phyloP scores from a whole-genome alignment of 2,329 filamentous ascomycete species.

The Epichloe aotearoae region DNA sequence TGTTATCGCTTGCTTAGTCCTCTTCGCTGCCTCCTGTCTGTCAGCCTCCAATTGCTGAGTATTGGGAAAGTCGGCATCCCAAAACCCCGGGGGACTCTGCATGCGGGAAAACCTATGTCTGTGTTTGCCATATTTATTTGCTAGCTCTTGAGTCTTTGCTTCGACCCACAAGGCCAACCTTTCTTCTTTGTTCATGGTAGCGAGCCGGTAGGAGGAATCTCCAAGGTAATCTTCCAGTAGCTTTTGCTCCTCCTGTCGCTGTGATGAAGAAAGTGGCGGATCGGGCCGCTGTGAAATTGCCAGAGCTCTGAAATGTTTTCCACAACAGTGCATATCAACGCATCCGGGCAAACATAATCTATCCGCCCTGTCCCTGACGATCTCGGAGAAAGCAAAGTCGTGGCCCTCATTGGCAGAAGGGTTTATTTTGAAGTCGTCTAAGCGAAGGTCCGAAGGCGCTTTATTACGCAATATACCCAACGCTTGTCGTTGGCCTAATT shows the following conservation, averaged over 20 bases:
- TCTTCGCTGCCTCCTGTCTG: slow-evolving; percentile 47
- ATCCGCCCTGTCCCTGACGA: slow-evolving; percentile 56
- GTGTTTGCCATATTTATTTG: slow-evolving; percentile 66
- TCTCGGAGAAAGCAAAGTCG: slow-evolving; percentile 60
- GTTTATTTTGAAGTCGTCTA: slow-evolving; percentile 75
- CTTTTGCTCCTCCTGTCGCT: slow-evolving; percentile 29
- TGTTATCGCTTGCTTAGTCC: slow-evolving; percentile 51
- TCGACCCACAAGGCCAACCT: slow-evolving; percentile 56
- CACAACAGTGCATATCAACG: slow-evolving; percentile 63
- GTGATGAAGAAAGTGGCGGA: slow-evolving; percentile 20
- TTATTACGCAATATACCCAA: slow-evolving; percentile 38
- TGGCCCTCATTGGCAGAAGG: slow-evolving; percentile 56
- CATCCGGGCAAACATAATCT: slow-evolving; percentile 63
- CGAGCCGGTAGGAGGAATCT: slow-evolving; percentile 44
- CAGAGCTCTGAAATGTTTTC: slow-evolving; percentile 54
- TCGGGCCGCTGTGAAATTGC: slow-evolving; percentile 38
- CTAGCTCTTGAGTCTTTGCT: slow-evolving; percentile 59
- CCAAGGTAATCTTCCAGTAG: slow-evolving; percentile 46
- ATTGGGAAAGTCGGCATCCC: slow-evolving; percentile 76
- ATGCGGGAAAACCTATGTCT: slow-evolving; percentile 59
- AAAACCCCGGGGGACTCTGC: slow-evolving; percentile 78
- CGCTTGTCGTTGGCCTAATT: background rate
- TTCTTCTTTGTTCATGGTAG: slow-evolving; percentile 44
- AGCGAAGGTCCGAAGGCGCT: slow-evolving; percentile 41
- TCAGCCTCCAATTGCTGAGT: slow-evolving; percentile 68